phyloP scores from a whole-genome alignment of 345 rosid genomes.

The Corchorus capsularis region DNA sequence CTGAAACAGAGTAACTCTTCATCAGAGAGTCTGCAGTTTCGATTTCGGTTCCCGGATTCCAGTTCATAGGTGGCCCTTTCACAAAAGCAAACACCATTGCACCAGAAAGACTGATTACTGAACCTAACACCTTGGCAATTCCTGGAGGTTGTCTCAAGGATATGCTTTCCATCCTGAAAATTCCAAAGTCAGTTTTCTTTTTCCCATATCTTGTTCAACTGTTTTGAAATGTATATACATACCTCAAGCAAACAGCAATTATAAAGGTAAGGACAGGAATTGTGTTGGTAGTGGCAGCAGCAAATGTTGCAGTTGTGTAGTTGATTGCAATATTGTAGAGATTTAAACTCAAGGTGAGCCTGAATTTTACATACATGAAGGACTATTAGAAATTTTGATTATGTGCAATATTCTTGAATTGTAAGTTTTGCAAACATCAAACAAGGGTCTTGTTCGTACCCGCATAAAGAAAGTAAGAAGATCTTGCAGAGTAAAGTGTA shows the following conservation, averaged over 20 bases:
- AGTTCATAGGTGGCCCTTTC: slow-evolving; percentile 69
- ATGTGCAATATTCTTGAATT: background rate
- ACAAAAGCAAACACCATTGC: slow-evolving; percentile 76
- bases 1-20: slow-evolving; percentile 9
- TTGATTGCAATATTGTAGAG: slow-evolving; percentile 68
- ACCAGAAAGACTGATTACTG: slow-evolving; percentile 58
- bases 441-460: slow-evolving; percentile 35
- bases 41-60: slow-evolving; percentile 23
- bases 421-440: background rate
- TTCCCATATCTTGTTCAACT: too few relatives aligned
- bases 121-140: slow-evolving; percentile 69
- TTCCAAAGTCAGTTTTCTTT: background rate
- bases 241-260: slow-evolving; percentile 67
- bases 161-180: slow-evolving; percentile 26
- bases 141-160: slow-evolving; percentile 37
- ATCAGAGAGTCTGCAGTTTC: slow-evolving; percentile 24
- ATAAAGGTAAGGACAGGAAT: slow-evolving; percentile 77
- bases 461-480: slow-evolving; percentile 50
- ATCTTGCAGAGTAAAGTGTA: slow-evolving; percentile 44
- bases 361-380: slow-evolving; percentile 26
- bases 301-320: slow-evolving; percentile 79
- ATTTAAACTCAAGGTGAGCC: slow-evolving; percentile 71
- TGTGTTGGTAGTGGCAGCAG: slow-evolving; percentile 79
- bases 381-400: background rate
- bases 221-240: background rate